phyloP scores from a whole-genome alignment of 129 eudicot genomes.

The Ambrosia trifida region DNA sequence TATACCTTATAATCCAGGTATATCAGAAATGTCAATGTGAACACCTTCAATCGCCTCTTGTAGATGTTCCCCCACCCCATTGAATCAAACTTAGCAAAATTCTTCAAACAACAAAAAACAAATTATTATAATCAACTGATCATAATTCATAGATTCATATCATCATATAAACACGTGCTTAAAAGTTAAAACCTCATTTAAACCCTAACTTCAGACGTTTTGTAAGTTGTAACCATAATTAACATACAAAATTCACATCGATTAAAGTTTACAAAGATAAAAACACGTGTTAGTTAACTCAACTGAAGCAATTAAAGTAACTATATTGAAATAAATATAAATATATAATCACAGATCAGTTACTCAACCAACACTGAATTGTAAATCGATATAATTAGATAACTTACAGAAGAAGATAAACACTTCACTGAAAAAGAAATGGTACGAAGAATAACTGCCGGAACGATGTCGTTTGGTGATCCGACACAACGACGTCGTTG shows the following conservation, averaged over 20 bases:
- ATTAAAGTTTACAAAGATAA: conserved; percentile 16
- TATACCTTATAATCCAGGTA: conserved; percentile 88
- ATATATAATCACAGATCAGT: conserved; percentile 8
- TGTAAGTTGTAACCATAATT: neutral
- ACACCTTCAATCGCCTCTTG: conserved; percentile 79
- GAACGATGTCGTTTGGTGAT: conserved; percentile 27
- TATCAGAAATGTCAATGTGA: conserved; percentile 67
- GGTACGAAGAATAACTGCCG: conserved; percentile 26
- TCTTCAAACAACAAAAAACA: neutral
- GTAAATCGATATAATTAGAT: neutral
- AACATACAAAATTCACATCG: neutral
- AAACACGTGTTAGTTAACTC: conserved; percentile 4
- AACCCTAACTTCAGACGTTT: conserved; percentile 10
- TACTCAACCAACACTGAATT: conserved; percentile 11
- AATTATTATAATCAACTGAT: neutral
- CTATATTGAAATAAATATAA: no score
- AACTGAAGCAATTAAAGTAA: conserved; percentile 9
- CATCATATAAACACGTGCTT: conserved; percentile 8
- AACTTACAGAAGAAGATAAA: conserved; percentile 25
- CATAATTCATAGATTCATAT: neutral
- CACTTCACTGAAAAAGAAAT: conserved; percentile 11
- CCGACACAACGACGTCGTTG: conserved; percentile 13
- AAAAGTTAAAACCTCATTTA: conserved; percentile 15
- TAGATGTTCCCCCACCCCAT: conserved; percentile 90
- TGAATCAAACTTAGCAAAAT: conserved; percentile 1